These are phyloP conservation scores for Pilobolus umbonatus DNA, from an alignment of 192 early-diverging fungal species.

Conservation along the genomic window DNA sequence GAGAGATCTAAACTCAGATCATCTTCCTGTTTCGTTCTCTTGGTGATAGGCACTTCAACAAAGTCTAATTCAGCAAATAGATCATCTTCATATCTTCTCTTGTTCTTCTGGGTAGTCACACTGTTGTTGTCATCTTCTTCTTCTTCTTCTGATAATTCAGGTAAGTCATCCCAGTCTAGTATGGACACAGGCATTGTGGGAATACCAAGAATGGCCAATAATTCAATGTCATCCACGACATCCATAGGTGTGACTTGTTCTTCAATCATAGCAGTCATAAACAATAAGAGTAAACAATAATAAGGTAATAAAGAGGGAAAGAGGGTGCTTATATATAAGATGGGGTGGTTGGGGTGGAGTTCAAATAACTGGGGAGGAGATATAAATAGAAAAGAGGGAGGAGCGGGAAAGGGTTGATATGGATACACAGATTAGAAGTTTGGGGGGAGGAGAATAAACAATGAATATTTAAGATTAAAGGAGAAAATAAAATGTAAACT, in stretches of 20 bases:
- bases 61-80: constrained; percentile 20
- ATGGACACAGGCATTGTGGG: not conserved
- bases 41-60: constrained; percentile 15
- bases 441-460: too few relatives aligned
- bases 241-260: constrained; percentile 16
- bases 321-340: constrained; percentile 1
- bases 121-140: constrained; percentile 13
- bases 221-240: constrained; percentile 18
- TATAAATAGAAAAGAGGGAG: not conserved
- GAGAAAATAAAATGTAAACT: too few relatives aligned
- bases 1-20: not conserved
- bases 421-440: too few relatives aligned
- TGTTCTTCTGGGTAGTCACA: constrained; percentile 3
- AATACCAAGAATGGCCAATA: constrained; percentile 22
- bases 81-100: constrained; percentile 17
- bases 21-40: not conserved
- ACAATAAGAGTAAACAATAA: not conserved
- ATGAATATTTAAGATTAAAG: too few relatives aligned
- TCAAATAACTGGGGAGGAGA: not conserved
- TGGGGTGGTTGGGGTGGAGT: not conserved
- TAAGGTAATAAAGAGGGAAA: not conserved
- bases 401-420: too few relatives aligned
- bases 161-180: constrained; percentile 24
- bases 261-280: not conserved
- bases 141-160: constrained; percentile 19